These are phyloP conservation scores for Tuber borchii DNA, from an alignment of 495 filamentous ascomycete species.

Conservation along the genomic window DNA sequence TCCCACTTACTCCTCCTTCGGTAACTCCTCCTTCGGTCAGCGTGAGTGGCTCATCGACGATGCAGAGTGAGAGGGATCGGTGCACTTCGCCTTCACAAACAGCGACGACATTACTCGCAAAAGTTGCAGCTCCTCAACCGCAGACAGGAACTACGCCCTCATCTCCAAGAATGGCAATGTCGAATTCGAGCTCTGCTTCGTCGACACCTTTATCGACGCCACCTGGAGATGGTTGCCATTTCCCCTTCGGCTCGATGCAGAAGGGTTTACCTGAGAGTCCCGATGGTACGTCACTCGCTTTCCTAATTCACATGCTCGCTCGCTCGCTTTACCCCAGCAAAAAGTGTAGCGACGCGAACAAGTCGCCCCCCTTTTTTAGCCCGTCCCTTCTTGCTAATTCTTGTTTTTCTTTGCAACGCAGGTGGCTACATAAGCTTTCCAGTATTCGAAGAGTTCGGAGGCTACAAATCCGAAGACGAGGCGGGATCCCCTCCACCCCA, in stretches of 20 bases:
- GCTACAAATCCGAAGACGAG: constrained; percentile 41
- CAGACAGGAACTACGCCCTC: constrained; percentile 35
- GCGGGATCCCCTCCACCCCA: constrained; percentile 24
- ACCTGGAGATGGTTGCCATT: constrained; percentile 39
- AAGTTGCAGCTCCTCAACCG: constrained; percentile 34
- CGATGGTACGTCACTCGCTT: constrained; percentile 33
- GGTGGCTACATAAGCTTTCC: constrained; percentile 50
- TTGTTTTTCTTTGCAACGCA: constrained; percentile 16
- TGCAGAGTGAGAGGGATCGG: constrained; percentile 39
- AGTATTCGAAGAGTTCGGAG: constrained; percentile 45
- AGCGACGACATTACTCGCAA: constrained; percentile 37
- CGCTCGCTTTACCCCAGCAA: constrained; percentile 6
- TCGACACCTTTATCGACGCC: constrained; percentile 39
- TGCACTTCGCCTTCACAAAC: constrained; percentile 38
- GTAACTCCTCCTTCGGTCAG: constrained; percentile 41
- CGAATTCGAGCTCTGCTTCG: constrained; percentile 34
- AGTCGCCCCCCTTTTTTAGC: background rate
- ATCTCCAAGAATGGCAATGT: constrained; percentile 31
- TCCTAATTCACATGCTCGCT: background rate
- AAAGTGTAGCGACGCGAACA: background rate
- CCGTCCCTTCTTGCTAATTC: constrained; percentile 17
- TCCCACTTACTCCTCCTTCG: constrained; percentile 41
- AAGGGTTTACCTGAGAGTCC: constrained; percentile 41
- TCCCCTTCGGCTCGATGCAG: constrained; percentile 33
- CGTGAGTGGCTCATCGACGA: constrained; percentile 34